A percentile compares a stretch with the other conserved stretches of the same genome.
Evolutionary conservation across 164 flowering plant species (phyloP).

Genomic region (Magnolia changhungtana): DNA sequence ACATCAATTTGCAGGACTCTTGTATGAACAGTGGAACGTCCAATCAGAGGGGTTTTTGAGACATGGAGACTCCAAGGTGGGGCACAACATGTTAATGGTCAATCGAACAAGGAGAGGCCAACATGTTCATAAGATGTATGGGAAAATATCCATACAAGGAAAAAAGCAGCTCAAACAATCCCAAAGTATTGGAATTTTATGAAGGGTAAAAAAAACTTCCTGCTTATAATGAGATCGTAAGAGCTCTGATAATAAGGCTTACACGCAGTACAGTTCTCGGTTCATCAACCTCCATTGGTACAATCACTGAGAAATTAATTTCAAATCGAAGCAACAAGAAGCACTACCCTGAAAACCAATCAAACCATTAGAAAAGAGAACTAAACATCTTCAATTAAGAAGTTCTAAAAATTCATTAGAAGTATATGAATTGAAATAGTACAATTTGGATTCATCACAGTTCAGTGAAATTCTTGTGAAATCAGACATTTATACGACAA

Average conservation of each 20-base stretch:
- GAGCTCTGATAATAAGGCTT: neutral
- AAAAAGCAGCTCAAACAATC: neutral
- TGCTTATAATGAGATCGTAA: neutral
- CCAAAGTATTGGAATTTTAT: neutral
- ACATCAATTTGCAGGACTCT: neutral
- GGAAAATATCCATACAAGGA: no score
- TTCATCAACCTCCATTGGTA: neutral
- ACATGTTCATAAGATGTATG: no score
- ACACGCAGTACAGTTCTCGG: neutral
- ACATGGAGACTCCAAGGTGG: no score
- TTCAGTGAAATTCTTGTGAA: no score
- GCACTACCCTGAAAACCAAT: neutral
- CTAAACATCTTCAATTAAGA: neutral
- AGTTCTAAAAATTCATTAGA: no score
- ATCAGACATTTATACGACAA: no score
- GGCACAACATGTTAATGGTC: no score
- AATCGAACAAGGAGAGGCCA: no score
- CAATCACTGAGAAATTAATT: no score
- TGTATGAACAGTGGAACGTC: neutral
- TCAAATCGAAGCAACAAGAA: neutral
- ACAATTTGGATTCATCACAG: no score
- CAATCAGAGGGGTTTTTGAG: neutral
- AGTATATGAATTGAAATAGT: no score
- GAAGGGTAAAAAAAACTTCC: neutral
- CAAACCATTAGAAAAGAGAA: neutral